Percentiles rank a stretch among this genome's conserved stretches.
Evolutionary conservation across 164 flowering plant species (phyloP).

Genomic region (Brasenia schreberi): DNA sequence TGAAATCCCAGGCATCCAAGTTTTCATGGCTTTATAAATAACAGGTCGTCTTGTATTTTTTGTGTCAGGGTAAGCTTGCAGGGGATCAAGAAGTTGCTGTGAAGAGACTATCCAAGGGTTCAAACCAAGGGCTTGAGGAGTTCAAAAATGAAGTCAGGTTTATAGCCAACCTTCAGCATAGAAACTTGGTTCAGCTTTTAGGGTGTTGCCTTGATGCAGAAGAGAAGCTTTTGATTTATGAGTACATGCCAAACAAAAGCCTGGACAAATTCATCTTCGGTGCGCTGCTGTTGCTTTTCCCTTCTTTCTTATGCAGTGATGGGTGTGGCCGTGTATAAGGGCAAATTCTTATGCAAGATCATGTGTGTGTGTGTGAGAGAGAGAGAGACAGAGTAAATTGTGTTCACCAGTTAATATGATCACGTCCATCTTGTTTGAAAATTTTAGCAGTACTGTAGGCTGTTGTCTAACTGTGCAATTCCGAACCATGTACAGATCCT

Average conservation of each 20-base stretch:
- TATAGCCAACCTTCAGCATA: constrained; percentile 62
- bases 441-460: background rate
- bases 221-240: constrained; percentile 60
- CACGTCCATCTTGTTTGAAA: too few relatives aligned
- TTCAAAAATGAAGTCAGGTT: constrained; percentile 56
- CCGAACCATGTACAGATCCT: constrained; percentile 13
- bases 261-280: constrained; percentile 57
- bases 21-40: too few relatives aligned
- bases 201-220: constrained; percentile 62
- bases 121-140: constrained; percentile 68
- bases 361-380: background rate
- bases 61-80: too few relatives aligned
- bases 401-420: background rate
- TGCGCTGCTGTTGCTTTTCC: background rate
- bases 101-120: constrained; percentile 41
- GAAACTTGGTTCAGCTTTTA: constrained; percentile 55
- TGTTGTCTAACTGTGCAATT: constrained; percentile 2
- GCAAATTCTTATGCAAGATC: background rate
- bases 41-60: too few relatives aligned
- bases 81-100: too few relatives aligned
- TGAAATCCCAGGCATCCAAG: too few relatives aligned
- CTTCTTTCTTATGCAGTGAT: background rate
- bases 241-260: constrained; percentile 72
- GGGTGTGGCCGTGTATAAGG: too few relatives aligned
- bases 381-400: background rate